Evolutionary conservation across 192 early-diverging fungal species (phyloP).

Genomic region (Endogone sp.): DNA sequence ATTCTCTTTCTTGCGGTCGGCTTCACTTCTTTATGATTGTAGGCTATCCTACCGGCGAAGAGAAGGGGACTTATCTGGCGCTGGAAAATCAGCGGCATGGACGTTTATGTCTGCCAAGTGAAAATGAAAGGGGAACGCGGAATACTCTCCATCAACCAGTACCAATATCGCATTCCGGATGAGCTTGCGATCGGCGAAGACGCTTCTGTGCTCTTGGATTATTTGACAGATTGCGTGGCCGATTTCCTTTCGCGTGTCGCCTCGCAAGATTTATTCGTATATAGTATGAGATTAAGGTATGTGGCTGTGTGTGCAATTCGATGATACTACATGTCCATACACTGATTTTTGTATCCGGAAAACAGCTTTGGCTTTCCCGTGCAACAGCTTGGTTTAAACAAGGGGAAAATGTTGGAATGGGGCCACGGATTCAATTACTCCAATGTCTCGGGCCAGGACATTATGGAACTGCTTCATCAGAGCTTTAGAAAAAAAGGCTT

Average conservation of each 20-base stretch:
- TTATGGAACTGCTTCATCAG: no score
- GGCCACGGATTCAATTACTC: conserved; percentile 82
- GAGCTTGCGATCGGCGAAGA: conserved; percentile 51
- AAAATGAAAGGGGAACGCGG: conserved; percentile 73
- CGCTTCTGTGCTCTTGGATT: conserved; percentile 62
- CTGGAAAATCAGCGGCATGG: conserved; percentile 91
- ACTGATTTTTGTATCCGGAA: no score
- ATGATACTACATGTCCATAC: conserved; percentile 64
- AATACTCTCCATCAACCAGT: conserved; percentile 67
- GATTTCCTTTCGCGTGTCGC: conserved; percentile 35
- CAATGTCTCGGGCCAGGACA: no score
- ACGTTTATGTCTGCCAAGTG: conserved; percentile 85
- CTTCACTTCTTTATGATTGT: neutral
- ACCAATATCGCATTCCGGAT: conserved; percentile 71
- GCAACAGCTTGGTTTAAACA: no score
- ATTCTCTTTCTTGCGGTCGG: neutral
- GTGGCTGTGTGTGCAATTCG: conserved; percentile 42
- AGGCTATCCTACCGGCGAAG: conserved; percentile 75
- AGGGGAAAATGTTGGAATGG: conserved; percentile 55
- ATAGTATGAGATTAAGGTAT: conserved; percentile 62
- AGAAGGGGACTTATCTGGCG: conserved; percentile 83
- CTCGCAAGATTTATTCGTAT: conserved; percentile 72
- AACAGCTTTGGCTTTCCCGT: no score
- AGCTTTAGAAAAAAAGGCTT: conserved; percentile 63
- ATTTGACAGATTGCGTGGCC: conserved; percentile 61